Base-by-base conservation (phyloP, 2,329 filamentous ascomycete genomes). In the Xylariomycetidae sp. region DNA sequence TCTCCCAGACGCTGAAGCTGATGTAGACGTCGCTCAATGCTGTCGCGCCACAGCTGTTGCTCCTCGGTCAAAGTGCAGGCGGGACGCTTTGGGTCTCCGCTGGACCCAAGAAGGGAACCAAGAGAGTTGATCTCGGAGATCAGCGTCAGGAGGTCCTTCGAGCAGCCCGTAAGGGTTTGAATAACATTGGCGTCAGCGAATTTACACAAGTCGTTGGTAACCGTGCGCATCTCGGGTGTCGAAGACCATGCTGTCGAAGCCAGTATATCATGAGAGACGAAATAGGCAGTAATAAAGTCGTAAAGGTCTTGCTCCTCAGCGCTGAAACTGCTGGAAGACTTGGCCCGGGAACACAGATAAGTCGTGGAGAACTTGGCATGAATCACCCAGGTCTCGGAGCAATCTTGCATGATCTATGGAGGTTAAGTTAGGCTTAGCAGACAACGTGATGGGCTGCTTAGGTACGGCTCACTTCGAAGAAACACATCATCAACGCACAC, bases 311-410 rank as follows among this genome's bases (percentile, higher is more conserved):
- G 41, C 29, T 40, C 30, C 33, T 51, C 46, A 10, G 29, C 25
- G 8, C 31, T 45, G 6, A 45, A 36, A 28, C 36, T 31, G 11
- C 23, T 23, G 7, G 36, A 12, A 16, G 37, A 30, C 29, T 16
- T 36, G 16, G 37, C 12, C 15, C 33, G 41, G 10, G 44, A 36
- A 16, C 26, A 38, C 2, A 46, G 28, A 29, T 49, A 48, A 11
- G 30, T 37, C 8, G 44, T 42, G 7, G 41, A 46, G 33, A 53
- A 54, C 13, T 47, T 36, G 20, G 49, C 40, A 35, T 54, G 51
- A 6, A 51, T 31, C n/a, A 44, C 49, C 51, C 51, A 54, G 4
- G 47, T 46, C 14, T 40, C 38, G 2, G 51, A 51, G 25, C 51
- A 54, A 33, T 52, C 49, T 16, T 44, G 42, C 14, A 44, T 38